These are phyloP conservation scores for Nannizzia gypsea DNA, from an alignment of 2,329 filamentous ascomycete genomes.

Conservation along the genomic window DNA sequence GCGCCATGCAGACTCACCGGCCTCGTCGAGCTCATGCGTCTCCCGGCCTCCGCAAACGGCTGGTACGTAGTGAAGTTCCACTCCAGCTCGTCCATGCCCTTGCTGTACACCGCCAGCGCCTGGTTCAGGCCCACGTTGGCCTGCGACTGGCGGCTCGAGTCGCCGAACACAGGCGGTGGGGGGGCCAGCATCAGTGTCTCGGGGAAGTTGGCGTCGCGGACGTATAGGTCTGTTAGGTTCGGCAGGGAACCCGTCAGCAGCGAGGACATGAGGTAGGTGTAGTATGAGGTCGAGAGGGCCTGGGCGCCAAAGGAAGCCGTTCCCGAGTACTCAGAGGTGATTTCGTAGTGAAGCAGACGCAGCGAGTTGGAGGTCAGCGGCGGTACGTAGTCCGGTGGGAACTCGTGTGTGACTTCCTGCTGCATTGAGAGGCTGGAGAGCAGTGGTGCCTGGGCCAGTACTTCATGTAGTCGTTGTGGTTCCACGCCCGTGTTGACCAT, in stretches of 20 bases:
- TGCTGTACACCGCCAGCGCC: conserved; percentile 51
- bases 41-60: conserved; percentile 30
- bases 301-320: conserved; percentile 45
- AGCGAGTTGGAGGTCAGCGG: conserved; percentile 55
- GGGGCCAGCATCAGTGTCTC: conserved; percentile 65
- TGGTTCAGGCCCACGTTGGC: conserved; percentile 37
- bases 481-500: conserved; percentile 59
- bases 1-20: conserved; percentile 38
- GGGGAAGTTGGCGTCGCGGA: conserved; percentile 72
- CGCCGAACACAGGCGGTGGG: conserved; percentile 44
- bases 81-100: conserved; percentile 54
- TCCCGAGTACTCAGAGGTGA: conserved; percentile 42
- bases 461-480: conserved; percentile 30
- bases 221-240: conserved; percentile 63
- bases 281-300: conserved; percentile 52
- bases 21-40: conserved; percentile 29
- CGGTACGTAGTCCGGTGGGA: conserved; percentile 46
- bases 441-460: conserved; percentile 32
- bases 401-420: conserved; percentile 45
- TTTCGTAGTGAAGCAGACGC: conserved; percentile 67
- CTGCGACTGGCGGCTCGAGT: conserved; percentile 21
- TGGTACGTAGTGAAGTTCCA: conserved; percentile 55
- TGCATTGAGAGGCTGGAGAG: conserved; percentile 42
- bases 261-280: conserved; percentile 74
- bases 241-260: conserved; percentile 66